Conservation (phyloP, 106 monocot genomes). For the Dioscorea zingiberensis region DNA sequence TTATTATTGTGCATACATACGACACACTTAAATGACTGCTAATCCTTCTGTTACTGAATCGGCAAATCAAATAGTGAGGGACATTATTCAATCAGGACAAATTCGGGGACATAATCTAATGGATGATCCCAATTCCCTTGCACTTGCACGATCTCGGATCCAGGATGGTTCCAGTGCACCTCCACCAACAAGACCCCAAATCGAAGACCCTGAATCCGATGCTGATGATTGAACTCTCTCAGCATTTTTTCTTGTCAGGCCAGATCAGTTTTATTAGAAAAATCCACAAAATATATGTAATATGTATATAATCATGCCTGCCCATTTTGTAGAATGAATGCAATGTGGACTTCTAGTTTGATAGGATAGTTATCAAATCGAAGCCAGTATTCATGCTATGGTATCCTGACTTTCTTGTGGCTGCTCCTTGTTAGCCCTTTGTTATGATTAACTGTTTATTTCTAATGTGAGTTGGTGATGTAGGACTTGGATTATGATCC, state of each 20-base stretch:
- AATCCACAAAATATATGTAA: background rate
- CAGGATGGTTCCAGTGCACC: background rate
- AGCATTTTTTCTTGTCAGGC: background rate
- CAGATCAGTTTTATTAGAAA: background rate
- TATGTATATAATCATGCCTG: background rate
- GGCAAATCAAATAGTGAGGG: constrained; percentile 19
- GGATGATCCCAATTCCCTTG: background rate
- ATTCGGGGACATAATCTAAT: background rate
- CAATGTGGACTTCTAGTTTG: background rate
- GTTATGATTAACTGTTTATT: no score
- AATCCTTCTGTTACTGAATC: background rate
- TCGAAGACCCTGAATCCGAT: background rate
- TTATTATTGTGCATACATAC: background rate
- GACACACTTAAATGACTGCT: background rate
- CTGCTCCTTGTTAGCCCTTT: no score
- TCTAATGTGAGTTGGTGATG: no score
- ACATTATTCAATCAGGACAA: background rate
- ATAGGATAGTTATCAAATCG: background rate
- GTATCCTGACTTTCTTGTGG: no score
- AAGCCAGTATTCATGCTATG: background rate
- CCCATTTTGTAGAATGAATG: background rate
- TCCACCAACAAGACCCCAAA: background rate
- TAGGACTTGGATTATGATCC: no score
- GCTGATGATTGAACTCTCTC: constrained; percentile 3
- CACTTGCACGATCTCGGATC: background rate